Conservation (phyloP, 164 flowering plant species). For the Stephania japonica region DNA sequence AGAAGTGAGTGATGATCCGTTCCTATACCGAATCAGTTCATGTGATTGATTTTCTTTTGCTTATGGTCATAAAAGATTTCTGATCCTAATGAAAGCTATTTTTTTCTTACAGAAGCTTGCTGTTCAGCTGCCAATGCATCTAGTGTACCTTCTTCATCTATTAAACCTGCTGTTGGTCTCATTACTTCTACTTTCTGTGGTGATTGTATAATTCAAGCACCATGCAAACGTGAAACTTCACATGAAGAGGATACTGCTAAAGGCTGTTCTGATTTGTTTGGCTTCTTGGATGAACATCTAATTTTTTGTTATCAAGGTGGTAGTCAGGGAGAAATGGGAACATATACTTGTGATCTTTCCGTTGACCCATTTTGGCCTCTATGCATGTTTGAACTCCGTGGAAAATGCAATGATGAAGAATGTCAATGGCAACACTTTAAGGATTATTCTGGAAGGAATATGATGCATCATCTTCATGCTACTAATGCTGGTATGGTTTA, state of each 20-base stretch:
- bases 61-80: slow-evolving; percentile 15
- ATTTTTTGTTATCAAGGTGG: slow-evolving; percentile 12
- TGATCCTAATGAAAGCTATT: slow-evolving; percentile 21
- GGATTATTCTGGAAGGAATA: slow-evolving; percentile 29
- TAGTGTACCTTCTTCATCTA: slow-evolving; percentile 22
- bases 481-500: slow-evolving; percentile 33
- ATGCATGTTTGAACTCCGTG: slow-evolving; percentile 93
- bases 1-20: slow-evolving; percentile 14
- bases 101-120: slow-evolving; percentile 16
- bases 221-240: neutral
- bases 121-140: slow-evolving; percentile 9
- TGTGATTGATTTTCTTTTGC: slow-evolving; percentile 16
- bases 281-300: slow-evolving; percentile 7
- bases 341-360: slow-evolving; percentile 28
- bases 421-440: slow-evolving; percentile 79
- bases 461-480: slow-evolving; percentile 20
- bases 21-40: slow-evolving; percentile 12
- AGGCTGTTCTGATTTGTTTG: slow-evolving; percentile 12
- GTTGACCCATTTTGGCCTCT: slow-evolving; percentile 83
- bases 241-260: slow-evolving; percentile 18
- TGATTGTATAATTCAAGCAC: slow-evolving; percentile 7
- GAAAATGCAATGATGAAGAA: slow-evolving; percentile 81
- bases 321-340: slow-evolving; percentile 29
- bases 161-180: slow-evolving; percentile 40
- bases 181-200: slow-evolving; percentile 12